Evolutionary conservation across 306 rosid genomes (phyloP), one percentile per base, ranked within the genome.

Genomic region (Prosopis cineraria): DNA sequence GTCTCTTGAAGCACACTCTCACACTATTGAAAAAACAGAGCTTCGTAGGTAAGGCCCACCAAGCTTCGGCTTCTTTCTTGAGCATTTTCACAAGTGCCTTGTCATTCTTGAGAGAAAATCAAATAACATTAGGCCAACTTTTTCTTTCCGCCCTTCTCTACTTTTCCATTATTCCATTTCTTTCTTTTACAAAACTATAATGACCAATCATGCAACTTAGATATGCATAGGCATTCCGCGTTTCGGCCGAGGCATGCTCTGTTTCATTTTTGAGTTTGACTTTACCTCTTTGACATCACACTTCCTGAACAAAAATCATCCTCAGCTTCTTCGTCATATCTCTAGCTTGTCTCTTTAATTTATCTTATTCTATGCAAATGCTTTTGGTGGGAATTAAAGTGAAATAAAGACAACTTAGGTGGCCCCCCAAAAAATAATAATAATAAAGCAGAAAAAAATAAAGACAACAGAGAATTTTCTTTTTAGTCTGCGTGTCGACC

Each of bases 1-100:
- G 25, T 50, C 25, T 9, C 27, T 20, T 24, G 31, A 24, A 22
- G 17, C 2, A 10, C 4, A 7, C 16, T 55, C 30, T 55, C 17
- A 12, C 1, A 25, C 17, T 9, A n/a, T 7, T 7, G 6, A 48
- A 48, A 58, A 58, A 1, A 27, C n/a, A 58, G 9, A 58, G 65
- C 85, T 79, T 80, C 82, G 73, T 80, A n/a, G 59, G 24, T 70
- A 78, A 2, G 79, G 73, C 81, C 78, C 85, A 81, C 59, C 68
- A 36, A 70, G 31, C 78, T 30, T 64, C 3, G 22, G 14, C 78
- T 65, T 72, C 67, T 62, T 58, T n/a, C n/a, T n/a, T n/a, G n/a
- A n/a, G n/a, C n/a, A n/a, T n/a, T n/a, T 56, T 25, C 19, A n/a
- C 17, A 56, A 56, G 34, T 56, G 64, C 64, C 34, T 56, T 11